These are phyloP conservation scores for Aureobasidium leucospermi DNA, from an alignment of 2,329 filamentous ascomycete genomes.

Conservation along the genomic window DNA sequence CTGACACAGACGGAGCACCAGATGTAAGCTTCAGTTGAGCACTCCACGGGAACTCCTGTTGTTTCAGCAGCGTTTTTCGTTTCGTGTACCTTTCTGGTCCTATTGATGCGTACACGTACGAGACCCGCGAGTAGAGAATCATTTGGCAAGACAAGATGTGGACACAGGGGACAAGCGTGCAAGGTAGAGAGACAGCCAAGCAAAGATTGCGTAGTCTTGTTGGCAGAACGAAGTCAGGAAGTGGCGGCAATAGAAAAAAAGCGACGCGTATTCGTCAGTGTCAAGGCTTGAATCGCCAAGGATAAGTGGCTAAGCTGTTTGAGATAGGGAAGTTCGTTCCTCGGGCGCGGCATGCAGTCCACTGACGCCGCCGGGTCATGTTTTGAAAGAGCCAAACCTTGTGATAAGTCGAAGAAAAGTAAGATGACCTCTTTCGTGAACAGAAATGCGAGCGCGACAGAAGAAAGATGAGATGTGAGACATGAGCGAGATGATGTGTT, in stretches of 20 bases:
- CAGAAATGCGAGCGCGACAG: not conserved
- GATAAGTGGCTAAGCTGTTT: not conserved
- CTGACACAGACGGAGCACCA: no score
- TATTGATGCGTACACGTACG: no score
- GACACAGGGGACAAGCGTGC: no score
- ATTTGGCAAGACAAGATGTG: no score
- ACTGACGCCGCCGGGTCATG: not conserved
- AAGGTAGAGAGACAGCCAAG: not conserved
- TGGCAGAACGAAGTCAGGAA: not conserved
- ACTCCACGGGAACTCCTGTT: no score
- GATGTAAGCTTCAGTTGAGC: no score
- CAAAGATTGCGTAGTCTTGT: slow-evolving; percentile 8
- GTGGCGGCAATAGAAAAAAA: not conserved
- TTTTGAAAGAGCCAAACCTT: not conserved
- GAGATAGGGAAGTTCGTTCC: not conserved
- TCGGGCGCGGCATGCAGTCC: not conserved
- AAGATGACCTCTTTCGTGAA: not conserved
- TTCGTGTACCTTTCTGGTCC: no score
- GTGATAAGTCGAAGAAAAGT: not conserved
- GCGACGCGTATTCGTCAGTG: not conserved
- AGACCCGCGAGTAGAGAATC: no score
- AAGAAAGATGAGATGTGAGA: not conserved
- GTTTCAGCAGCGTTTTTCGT: no score
- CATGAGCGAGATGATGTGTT: not conserved
- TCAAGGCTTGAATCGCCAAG: not conserved